phyloP scores from a whole-genome alignment of 805 yeast species.

The Suhomyces faveliae region DNA sequence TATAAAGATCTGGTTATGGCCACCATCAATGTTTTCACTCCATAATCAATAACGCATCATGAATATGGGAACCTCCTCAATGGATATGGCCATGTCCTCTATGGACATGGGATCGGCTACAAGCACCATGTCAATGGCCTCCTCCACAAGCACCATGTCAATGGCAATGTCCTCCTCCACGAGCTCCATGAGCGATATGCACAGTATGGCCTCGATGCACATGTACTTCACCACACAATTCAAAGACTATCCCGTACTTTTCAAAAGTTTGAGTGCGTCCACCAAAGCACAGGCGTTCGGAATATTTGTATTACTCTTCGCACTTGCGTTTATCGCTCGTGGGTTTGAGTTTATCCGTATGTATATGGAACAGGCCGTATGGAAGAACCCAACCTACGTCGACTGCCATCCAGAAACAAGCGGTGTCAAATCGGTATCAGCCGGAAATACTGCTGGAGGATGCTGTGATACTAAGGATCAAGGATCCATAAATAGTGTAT shows the following conservation, averaged over 20 bases:
- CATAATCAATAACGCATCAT: conserved; percentile 1
- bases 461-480: conserved; percentile 27
- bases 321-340: conserved; percentile 56
- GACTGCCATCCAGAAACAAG: conserved; percentile 11
- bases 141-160: conserved; percentile 7
- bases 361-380: conserved; percentile 67
- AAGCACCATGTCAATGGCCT: conserved; percentile 5
- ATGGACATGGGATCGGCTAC: conserved; percentile 7
- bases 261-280: conserved; percentile 51
- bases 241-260: conserved; percentile 60
- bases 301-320: conserved; percentile 61
- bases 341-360: conserved; percentile 58
- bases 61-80: conserved; percentile 4
- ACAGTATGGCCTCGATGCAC: conserved; percentile 49
- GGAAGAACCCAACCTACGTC: conserved; percentile 41
- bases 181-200: conserved; percentile 8
- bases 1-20: neutral
- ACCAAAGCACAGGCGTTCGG: conserved; percentile 68
- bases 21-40: neutral
- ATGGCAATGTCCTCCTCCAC: conserved; percentile 9
- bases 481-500: conserved; percentile 8
- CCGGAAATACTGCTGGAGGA: neutral
- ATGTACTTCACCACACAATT: conserved; percentile 53
- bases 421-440: neutral
- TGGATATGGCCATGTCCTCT: conserved; percentile 1